These are phyloP conservation scores for Oldenlandia corymbosa DNA, from an alignment of 257 asterid species.

Conservation along the genomic window DNA sequence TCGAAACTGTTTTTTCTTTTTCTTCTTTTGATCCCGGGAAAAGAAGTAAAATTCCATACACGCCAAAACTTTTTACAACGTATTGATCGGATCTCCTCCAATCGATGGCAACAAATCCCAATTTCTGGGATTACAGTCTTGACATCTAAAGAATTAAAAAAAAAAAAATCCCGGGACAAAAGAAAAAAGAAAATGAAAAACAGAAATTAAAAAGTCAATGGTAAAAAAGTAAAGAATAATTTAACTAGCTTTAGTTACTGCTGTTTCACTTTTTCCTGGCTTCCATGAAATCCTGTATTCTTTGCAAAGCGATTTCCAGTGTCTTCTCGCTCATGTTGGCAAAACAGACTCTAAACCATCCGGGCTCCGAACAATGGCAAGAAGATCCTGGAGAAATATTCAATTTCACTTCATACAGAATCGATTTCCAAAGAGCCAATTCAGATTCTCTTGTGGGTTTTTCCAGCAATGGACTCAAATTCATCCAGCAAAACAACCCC, in stretches of 20 bases:
- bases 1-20: background rate
- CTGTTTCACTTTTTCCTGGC: slow-evolving; percentile 7
- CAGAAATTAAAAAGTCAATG: background rate
- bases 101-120: slow-evolving; percentile 5
- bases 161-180: background rate
- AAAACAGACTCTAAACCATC: slow-evolving; percentile 52
- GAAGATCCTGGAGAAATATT: slow-evolving; percentile 51
- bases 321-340: slow-evolving; percentile 45
- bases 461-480: slow-evolving; percentile 33
- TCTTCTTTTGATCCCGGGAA: background rate
- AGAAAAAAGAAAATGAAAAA: background rate
- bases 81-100: background rate
- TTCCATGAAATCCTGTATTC: slow-evolving; percentile 41
- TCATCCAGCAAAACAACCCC: slow-evolving; percentile 51
- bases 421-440: slow-evolving; percentile 32
- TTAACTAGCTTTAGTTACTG: too few species aligned
- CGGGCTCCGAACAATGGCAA: slow-evolving; percentile 49
- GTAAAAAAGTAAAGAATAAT: background rate
- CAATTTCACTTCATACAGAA: slow-evolving; percentile 31
- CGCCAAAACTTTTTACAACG: background rate
- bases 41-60: background rate
- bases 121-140: background rate
- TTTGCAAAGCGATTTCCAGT: slow-evolving; percentile 35
- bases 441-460: slow-evolving; percentile 30
- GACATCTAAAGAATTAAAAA: background rate